These are phyloP conservation scores for Cutaneotrichosporon curvatum DNA, from an alignment of 1,284 basidiomycete genomes.

Conservation along the genomic window DNA sequence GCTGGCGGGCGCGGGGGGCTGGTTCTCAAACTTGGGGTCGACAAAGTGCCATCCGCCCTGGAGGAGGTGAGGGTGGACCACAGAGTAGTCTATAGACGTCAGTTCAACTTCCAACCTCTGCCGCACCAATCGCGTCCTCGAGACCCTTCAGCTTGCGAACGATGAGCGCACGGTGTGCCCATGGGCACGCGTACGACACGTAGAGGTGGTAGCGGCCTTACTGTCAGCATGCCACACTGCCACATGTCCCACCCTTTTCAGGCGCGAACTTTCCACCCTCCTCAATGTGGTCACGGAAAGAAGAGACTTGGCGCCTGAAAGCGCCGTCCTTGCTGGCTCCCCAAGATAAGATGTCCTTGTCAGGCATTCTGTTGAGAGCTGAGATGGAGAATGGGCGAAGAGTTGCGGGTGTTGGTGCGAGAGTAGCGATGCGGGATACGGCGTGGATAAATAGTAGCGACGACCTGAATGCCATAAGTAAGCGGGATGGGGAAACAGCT, in stretches of 20 bases:
- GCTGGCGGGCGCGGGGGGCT: conserved; percentile 22
- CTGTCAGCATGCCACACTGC: background rate
- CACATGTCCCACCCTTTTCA: conserved; percentile 59
- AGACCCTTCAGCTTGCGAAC: conserved; percentile 85
- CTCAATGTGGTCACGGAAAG: conserved; percentile 68
- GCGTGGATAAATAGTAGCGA: too few species aligned
- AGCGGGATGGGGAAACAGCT: too few species aligned
- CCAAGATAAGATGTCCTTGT: conserved; percentile 58
- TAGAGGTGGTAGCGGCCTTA: conserved; percentile 85
- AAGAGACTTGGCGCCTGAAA: conserved; percentile 67
- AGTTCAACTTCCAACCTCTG: background rate
- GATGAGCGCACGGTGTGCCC: conserved; percentile 89
- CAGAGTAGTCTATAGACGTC: conserved; percentile 58
- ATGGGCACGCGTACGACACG: conserved; percentile 73
- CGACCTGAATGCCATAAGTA: too few species aligned
- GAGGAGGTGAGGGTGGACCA: conserved; percentile 82
- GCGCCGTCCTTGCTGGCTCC: conserved; percentile 58
- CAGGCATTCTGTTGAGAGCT: background rate
- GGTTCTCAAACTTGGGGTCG: conserved; percentile 31
- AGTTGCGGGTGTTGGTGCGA: background rate
- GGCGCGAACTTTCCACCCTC: conserved; percentile 68
- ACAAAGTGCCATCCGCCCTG: conserved; percentile 82
- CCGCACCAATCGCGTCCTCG: conserved; percentile 69
- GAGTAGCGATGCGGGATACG: too few species aligned
- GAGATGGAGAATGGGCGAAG: conserved; percentile 4